Base-by-base conservation (phyloP, 345 rosid genomes). In the Lagerstroemia speciosa region DNA sequence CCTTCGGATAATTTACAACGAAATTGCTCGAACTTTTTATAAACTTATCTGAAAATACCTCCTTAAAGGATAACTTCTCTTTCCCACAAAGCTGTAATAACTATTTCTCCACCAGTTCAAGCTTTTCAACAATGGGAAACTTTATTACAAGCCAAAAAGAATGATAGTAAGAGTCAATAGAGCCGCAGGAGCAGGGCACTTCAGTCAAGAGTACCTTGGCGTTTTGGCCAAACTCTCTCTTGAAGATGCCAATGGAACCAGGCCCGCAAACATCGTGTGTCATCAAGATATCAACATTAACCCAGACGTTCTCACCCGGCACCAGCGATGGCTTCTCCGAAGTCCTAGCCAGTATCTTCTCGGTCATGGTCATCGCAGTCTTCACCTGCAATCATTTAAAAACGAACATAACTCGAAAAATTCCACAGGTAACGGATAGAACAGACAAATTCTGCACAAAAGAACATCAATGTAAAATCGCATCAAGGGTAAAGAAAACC, bases 231-330 rank as follows among this genome's bases (percentile, higher is more conserved):
- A 93, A 93, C 78, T 93, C 98, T 72, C 75, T 84, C 85, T 89
- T 91, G 81, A 93, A 93, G 72, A 91, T 91, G 53, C 89, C 98
- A 60, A 93, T 73, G 64, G 97, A 87, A 78, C 97, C 97, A 27
- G 97, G 96, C 43, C 98, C 98, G 67, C 93, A 91, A 46, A 93
- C 95, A 83, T 94, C 99, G 73, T 94, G 98, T 60, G 98, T 94
- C 99, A 91, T 94, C 82, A 94, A 79, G 43, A 85, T 71, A 83
- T 94, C 96, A 69, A 94, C 88, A 43, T 89, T 83, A 66, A 89
- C 98, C 99, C 98, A 94, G 50, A 85, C 87, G 73, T 94, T 94
- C 70, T 94, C 99, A 52, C 99, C 99, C 20, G 99, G 97, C 34
- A 71, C 75, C 78, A 91, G 79, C 61, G 78, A 83, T 11, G 90